Evolutionary conservation across 345 rosid species (phyloP).

Genomic region (Dipteronia dyeriana): DNA sequence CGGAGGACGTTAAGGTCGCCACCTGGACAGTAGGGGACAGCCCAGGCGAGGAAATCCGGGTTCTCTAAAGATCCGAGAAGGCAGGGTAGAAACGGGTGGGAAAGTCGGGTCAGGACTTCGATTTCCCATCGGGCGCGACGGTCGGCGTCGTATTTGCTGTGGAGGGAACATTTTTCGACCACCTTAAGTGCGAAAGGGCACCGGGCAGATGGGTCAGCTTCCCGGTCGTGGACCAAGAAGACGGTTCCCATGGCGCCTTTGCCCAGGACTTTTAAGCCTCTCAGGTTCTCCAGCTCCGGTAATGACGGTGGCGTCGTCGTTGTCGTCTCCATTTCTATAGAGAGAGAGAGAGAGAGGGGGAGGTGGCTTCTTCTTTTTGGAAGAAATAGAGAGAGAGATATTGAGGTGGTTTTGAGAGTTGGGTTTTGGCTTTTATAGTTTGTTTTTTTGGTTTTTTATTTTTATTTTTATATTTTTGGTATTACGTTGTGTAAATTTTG

Average conservation of each 20-base stretch:
- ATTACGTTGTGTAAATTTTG: not conserved
- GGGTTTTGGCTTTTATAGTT: constrained; percentile 45
- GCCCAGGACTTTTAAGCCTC: constrained; percentile 72
- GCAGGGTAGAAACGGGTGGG: constrained; percentile 83
- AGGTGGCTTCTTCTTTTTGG: constrained; percentile 7
- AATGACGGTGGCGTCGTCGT: constrained; percentile 24
- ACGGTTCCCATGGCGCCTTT: constrained; percentile 95
- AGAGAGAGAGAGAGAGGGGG: constrained; percentile 10
- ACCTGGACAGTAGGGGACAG: constrained; percentile 88
- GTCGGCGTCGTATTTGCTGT: constrained; percentile 52
- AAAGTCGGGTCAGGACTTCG: constrained; percentile 54
- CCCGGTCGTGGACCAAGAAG: constrained; percentile 63
- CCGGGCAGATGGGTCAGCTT: constrained; percentile 46
- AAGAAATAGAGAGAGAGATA: constrained; percentile 7
- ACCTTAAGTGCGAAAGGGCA: constrained; percentile 79
- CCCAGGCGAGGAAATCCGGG: constrained; percentile 74
- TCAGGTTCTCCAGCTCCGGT: constrained; percentile 49
- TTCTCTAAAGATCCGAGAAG: constrained; percentile 65
- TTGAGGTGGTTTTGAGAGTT: constrained; percentile 21
- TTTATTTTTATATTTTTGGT: not conserved
- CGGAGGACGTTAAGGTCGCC: constrained; percentile 91
- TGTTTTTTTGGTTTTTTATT: not conserved
- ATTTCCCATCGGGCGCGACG: constrained; percentile 94
- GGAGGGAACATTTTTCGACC: constrained; percentile 56
- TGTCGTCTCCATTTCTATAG: constrained; percentile 25